Conservation (phyloP, 768 basidiomycete genomes). For the Cystobasidium tubakii region DNA sequence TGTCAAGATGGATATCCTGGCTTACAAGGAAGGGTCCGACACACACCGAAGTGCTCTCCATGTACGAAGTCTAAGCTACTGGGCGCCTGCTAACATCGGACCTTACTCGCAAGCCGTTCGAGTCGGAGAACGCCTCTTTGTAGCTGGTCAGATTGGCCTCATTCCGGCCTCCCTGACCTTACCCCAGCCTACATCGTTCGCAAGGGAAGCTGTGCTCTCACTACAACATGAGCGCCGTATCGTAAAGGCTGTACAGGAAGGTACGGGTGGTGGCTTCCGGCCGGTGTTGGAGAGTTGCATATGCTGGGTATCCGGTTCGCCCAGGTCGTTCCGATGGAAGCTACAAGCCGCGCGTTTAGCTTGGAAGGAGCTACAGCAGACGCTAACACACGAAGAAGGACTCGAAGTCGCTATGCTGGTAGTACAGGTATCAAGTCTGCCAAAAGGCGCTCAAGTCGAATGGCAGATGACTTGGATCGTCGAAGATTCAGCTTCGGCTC, state of each 20-base stretch:
- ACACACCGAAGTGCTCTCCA: constrained; percentile 68
- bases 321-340: constrained; percentile 31
- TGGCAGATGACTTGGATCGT: constrained; percentile 49
- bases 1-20: constrained; percentile 72
- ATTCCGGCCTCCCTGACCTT: constrained; percentile 67
- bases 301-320: constrained; percentile 59
- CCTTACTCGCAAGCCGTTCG: constrained; percentile 88
- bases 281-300: constrained; percentile 63
- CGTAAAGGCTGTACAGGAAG: constrained; percentile 57
- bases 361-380: constrained; percentile 40
- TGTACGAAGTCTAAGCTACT: constrained; percentile 92
- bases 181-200: constrained; percentile 56
- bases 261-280: constrained; percentile 58
- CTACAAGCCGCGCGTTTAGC: constrained; percentile 40
- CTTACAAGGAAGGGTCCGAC: constrained; percentile 54
- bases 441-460: constrained; percentile 50
- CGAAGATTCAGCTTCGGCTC: neutral
- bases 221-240: constrained; percentile 76
- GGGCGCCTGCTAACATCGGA: constrained; percentile 98
- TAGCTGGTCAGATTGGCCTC: constrained; percentile 93
- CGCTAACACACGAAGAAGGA: neutral
- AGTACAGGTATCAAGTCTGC: constrained; percentile 48
- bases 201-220: constrained; percentile 64
- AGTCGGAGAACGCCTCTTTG: constrained; percentile 56
- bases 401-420: constrained; percentile 43